phyloP scores from a whole-genome alignment of 1,284 basidiomycete genomes.

The Crepidotus sp. region DNA sequence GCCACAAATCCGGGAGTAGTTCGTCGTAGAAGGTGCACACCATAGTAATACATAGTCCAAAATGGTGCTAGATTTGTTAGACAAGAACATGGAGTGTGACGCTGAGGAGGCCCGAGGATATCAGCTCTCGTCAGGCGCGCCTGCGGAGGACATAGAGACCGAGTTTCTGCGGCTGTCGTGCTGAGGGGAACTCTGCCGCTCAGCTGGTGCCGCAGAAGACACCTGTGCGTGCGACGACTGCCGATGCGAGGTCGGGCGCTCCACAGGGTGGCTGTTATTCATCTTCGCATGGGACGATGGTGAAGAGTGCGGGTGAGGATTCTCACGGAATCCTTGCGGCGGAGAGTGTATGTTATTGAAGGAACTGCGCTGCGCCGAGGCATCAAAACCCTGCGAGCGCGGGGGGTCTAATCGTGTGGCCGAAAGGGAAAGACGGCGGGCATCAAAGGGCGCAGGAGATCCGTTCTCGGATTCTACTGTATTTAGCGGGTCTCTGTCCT shows the following conservation, averaged over 20 bases:
- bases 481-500: constrained; percentile 26
- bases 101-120: not conserved
- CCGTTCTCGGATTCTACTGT: constrained; percentile 29
- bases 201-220: not conserved
- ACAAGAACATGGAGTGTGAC: constrained; percentile 3
- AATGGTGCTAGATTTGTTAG: constrained; percentile 7
- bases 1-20: constrained; percentile 7
- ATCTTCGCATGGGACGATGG: constrained; percentile 19
- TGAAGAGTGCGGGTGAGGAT: constrained; percentile 18
- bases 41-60: constrained; percentile 15
- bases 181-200: constrained; percentile 5
- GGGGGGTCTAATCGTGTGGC: constrained; percentile 39
- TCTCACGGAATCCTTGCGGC: constrained; percentile 26
- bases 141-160: constrained; percentile 28
- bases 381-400: constrained; percentile 23
- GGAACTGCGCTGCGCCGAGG: constrained; percentile 21
- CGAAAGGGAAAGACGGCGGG: constrained; percentile 40
- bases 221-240: constrained; percentile 19
- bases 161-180: constrained; percentile 28
- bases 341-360: constrained; percentile 25
- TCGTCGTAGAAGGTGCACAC: constrained; percentile 4
- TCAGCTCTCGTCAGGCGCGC: constrained; percentile 21
- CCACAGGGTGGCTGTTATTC: constrained; percentile 17
- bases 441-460: constrained; percentile 41
- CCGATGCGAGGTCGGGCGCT: constrained; percentile 23